Percentiles rank a stretch among this genome's conserved stretches.
Evolutionary conservation across 768 basidiomycete genomes (phyloP).

Genomic region (Gautieria morchelliformis): DNA sequence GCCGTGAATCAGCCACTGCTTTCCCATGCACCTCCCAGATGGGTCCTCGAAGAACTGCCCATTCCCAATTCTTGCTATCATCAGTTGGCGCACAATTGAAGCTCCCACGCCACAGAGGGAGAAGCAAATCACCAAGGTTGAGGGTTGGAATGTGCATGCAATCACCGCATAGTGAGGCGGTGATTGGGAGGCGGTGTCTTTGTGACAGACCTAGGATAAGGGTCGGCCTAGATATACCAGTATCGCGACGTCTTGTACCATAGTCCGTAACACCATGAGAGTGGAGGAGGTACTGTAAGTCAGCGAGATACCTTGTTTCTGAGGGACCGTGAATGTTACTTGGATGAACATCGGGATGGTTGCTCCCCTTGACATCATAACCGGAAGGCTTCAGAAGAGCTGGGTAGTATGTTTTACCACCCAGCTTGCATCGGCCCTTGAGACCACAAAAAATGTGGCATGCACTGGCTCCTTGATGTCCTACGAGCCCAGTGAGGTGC

Average conservation of each 20-base stretch:
- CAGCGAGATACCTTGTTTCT: not conserved
- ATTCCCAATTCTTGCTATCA: too few species aligned
- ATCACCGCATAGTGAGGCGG: conserved; percentile 5
- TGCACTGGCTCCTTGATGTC: too few species aligned
- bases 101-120: conserved; percentile 8
- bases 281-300: not conserved
- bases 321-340: not conserved
- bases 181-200: conserved; percentile 7
- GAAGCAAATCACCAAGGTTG: conserved; percentile 8
- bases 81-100: not conserved
- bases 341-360: not conserved
- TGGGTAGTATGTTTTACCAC: not conserved
- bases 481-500: too few species aligned
- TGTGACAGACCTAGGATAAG: conserved; percentile 9
- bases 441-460: too few species aligned
- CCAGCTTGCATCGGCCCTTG: not conserved
- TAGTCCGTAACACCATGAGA: not conserved
- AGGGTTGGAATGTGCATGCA: conserved; percentile 10
- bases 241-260: not conserved
- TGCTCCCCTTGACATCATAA: not conserved
- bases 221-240: conserved; percentile 1
- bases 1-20: conserved; percentile 20
- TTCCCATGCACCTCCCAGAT: conserved; percentile 29
- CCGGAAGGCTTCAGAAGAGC: not conserved
- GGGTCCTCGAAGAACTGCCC: not conserved